These are phyloP conservation scores for Boletus pseudopeckii DNA, from an alignment of 768 basidiomycete genomes.

Conservation along the genomic window DNA sequence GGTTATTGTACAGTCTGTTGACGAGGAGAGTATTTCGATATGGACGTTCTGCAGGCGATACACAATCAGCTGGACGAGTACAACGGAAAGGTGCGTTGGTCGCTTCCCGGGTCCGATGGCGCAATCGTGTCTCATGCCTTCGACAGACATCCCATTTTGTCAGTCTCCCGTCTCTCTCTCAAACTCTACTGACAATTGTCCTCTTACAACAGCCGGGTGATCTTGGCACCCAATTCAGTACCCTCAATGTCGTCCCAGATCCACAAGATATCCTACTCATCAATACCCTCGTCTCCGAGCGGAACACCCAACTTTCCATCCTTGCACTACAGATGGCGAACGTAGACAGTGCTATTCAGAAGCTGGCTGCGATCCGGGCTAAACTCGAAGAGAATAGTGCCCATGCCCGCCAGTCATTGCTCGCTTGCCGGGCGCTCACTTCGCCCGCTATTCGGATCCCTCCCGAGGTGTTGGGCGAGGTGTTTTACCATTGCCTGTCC, in stretches of 20 bases:
- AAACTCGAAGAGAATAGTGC: conserved; percentile 17
- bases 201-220: conserved; percentile 7
- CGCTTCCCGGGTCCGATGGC: conserved; percentile 22
- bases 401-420: conserved; percentile 20
- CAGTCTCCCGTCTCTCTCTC: background rate
- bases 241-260: conserved; percentile 10
- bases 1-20: background rate
- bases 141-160: conserved; percentile 21
- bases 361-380: conserved; percentile 15
- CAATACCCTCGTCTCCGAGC: conserved; percentile 18
- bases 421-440: conserved; percentile 22
- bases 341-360: conserved; percentile 16
- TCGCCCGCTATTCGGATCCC: conserved; percentile 22
- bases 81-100: conserved; percentile 20
- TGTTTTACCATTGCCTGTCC: conserved; percentile 30
- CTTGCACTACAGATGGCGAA: conserved; percentile 19
- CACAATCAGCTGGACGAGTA: conserved; percentile 18
- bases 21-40: background rate
- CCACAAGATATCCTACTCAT: conserved; percentile 16
- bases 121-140: conserved; percentile 33
- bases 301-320: conserved; percentile 18
- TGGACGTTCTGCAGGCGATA: conserved; percentile 17
- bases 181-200: background rate
- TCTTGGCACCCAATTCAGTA: conserved; percentile 15
- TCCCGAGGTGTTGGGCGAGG: conserved; percentile 30